Base-by-base conservation (phyloP, 345 rosid species). In the Passiflora organensis region DNA sequence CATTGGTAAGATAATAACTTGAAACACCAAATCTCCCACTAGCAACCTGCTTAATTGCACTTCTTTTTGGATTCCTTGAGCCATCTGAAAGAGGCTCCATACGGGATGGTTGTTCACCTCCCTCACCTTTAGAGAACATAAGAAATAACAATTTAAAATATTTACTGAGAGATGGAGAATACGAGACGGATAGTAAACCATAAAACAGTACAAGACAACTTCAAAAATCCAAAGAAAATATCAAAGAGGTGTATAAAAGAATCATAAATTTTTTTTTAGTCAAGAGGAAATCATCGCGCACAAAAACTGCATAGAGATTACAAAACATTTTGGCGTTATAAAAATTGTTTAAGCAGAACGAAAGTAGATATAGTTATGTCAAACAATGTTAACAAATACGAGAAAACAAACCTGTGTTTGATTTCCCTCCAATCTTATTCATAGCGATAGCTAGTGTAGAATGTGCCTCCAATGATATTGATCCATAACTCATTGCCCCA, bases 11-110 rank as follows among this genome's bases (percentile, higher is more conserved):
- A 73, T 94, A 94, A 69, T 87, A 94, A 69, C 95, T 94, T 4
- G 99, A 89, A 61, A 94, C 99, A n/a, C 99, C 99, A 72, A 94
- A 94, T 79, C 97, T 82, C 59, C 99, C 99, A 75, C 99, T 94
- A 9, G 99, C 99, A 63, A 94, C 89, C 65, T 94, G 99, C 82
- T 94, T 94, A 69, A 94, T 94, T 16, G 99, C 83, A 68, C 99
- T 94, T 71, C 96, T 85, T 74, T 79, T 82, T 28, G 96, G 97
- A 63, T 94, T 94, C 79, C 43, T 79, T 47, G 96, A 83, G 67
- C 99, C 99, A 75, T 87, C 84, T 12, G 87, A 70, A 72, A 89
- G 93, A 70, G 89, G 83, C 72, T 80, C 89, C 97, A 94, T 80
- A 20, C 99, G 96, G 60, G 95, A 80, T 43, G 99, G 96, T 56